Conservation (phyloP, 2,329 filamentous ascomycete species). For the Cladosporium velox region DNA sequence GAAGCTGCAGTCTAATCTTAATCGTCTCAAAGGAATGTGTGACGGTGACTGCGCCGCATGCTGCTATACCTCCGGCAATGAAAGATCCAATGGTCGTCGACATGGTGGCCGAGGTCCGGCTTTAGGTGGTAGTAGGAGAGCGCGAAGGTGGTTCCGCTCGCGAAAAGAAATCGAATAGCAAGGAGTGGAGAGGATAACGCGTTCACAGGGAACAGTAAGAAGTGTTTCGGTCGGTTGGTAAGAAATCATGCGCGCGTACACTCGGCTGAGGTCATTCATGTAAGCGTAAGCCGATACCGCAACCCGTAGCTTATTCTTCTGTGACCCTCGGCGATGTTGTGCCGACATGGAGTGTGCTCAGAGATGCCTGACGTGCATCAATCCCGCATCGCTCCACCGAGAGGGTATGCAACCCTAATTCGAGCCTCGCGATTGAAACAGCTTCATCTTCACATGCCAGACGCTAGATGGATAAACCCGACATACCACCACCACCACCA, state of each 20-base stretch:
- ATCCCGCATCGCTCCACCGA: background rate
- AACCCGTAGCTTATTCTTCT: background rate
- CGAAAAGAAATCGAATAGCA: background rate
- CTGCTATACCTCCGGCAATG: constrained; percentile 92
- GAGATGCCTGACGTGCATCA: background rate
- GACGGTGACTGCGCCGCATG: constrained; percentile 94
- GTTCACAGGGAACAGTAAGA: background rate
- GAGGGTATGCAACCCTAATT: background rate
- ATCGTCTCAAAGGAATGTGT: constrained; percentile 98
- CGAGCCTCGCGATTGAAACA: background rate
- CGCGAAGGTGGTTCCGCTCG: background rate
- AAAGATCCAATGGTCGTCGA: constrained; percentile 67
- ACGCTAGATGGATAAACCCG: background rate
- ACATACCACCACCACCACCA: constrained; percentile 2
- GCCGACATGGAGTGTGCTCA: background rate
- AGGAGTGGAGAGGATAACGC: background rate
- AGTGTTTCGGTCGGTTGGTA: background rate
- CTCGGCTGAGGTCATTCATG: constrained; percentile 5
- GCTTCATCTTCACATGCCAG: constrained; percentile 17
- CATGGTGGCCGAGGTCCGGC: constrained; percentile 36
- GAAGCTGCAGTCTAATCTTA: constrained; percentile 96
- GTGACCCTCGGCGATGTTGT: background rate
- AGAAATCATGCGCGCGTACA: background rate
- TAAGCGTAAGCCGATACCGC: constrained; percentile 3
- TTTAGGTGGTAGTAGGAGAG: background rate